Conservation (phyloP, 345 rosid species). For the Camelina laxa region DNA sequence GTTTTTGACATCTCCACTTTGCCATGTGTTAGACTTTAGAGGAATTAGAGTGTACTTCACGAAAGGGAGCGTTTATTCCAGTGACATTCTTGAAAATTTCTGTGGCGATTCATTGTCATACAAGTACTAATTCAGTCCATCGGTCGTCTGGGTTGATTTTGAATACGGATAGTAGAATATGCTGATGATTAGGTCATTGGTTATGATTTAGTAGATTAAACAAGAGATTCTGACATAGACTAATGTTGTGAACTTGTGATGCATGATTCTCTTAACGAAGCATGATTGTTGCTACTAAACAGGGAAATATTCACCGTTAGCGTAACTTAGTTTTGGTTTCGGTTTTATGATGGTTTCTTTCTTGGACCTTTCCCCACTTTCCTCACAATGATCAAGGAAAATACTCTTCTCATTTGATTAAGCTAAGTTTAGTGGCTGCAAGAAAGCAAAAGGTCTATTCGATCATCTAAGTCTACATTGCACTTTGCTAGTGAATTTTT, state of each 20-base stretch:
- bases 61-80: background rate
- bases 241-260: background rate
- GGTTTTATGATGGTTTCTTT: background rate
- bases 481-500: background rate
- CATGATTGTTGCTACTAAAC: background rate
- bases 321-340: background rate
- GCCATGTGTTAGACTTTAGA: slow-evolving; percentile 15
- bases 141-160: background rate
- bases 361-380: background rate
- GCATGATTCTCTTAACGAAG: background rate
- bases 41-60: background rate
- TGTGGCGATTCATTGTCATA: background rate
- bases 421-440: background rate
- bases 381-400: background rate
- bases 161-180: background rate
- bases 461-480: background rate
- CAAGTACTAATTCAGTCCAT: background rate
- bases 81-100: background rate
- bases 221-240: background rate
- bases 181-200: background rate
- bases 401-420: too few species aligned
- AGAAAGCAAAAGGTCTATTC: background rate
- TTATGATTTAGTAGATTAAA: background rate
- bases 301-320: background rate
- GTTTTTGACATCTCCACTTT: background rate